A percentile compares a stretch with the other conserved stretches of the same genome.
Conservation (phyloP, 768 basidiomycete species). For the Auriscalpium vulgare region DNA sequence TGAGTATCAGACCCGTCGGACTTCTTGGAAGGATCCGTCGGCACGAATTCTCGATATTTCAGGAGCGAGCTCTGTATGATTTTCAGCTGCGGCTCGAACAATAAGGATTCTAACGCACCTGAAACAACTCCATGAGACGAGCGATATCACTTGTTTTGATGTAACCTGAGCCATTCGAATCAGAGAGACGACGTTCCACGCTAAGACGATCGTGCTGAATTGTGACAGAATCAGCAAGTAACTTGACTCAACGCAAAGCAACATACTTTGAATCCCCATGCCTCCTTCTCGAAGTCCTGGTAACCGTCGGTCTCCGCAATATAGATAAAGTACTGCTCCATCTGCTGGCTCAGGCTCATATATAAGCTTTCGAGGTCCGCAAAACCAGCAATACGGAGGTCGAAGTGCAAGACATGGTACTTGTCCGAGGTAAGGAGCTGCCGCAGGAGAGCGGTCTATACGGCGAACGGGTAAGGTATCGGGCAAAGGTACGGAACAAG, state of each 20-base stretch:
- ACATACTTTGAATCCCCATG: conserved; percentile 71
- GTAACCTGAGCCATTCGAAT: conserved; percentile 34
- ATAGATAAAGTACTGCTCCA: conserved; percentile 72
- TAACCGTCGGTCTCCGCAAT: conserved; percentile 55
- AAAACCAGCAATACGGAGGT: conserved; percentile 78
- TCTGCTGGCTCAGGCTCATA: conserved; percentile 66
- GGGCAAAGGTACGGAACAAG: neutral
- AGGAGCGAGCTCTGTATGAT: conserved; percentile 20
- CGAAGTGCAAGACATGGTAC: conserved; percentile 79
- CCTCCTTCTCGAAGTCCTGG: conserved; percentile 66
- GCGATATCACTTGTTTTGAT: conserved; percentile 76
- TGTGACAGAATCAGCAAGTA: conserved; percentile 1
- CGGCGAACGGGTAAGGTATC: neutral
- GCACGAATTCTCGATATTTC: conserved; percentile 23
- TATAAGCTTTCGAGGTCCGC: conserved; percentile 76
- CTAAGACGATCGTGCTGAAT: conserved; percentile 66
- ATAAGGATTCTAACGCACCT: conserved; percentile 30
- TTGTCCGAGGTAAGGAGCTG: conserved; percentile 61
- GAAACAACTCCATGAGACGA: conserved; percentile 78
- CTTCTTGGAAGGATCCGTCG: conserved; percentile 4
- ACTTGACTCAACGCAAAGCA: neutral
- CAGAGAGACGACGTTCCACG: conserved; percentile 54
- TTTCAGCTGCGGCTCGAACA: conserved; percentile 3
- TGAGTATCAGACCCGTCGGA: neutral
- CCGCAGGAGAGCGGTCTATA: conserved; percentile 66